Percentiles rank a stretch among this genome's conserved stretches.
Conservation (phyloP, 2,329 filamentous ascomycete species). For the Emergomyces orientalis region DNA sequence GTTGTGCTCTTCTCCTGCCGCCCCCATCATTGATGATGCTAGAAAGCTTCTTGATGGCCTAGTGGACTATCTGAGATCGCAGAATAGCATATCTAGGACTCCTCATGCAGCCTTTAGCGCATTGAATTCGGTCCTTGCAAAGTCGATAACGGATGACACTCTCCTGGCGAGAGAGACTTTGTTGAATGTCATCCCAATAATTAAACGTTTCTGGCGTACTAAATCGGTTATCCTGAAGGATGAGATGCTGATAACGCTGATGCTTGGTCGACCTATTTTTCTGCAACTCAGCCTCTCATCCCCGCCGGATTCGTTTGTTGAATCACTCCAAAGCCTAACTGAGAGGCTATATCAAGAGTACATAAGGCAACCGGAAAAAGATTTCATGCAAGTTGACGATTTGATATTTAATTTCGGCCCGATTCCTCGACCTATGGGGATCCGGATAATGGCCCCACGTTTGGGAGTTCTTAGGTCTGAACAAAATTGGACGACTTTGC, state of each 20-base stretch:
- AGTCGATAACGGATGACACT: conserved; percentile 59
- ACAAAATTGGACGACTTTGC: conserved; percentile 33
- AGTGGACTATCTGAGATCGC: conserved; percentile 53
- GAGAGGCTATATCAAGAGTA: conserved; percentile 74
- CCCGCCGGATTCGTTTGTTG: conserved; percentile 32
- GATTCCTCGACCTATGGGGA: conserved; percentile 27
- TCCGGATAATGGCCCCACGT: conserved; percentile 29
- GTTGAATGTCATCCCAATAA: conserved; percentile 56
- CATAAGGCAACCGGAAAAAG: conserved; percentile 56
- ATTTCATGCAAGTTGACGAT: conserved; percentile 70
- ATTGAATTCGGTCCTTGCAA: conserved; percentile 61
- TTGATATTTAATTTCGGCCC: conserved; percentile 46
- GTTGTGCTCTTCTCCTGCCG: conserved; percentile 57
- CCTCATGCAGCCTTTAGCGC: conserved; percentile 66
- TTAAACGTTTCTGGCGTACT: conserved; percentile 69
- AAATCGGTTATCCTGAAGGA: conserved; percentile 60
- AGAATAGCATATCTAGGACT: conserved; percentile 51
- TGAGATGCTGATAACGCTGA: conserved; percentile 65
- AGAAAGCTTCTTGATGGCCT: conserved; percentile 49
- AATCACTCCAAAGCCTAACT: conserved; percentile 53
- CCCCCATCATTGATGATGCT: conserved; percentile 52
- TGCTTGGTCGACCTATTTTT: conserved; percentile 55
- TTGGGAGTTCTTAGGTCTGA: conserved; percentile 29
- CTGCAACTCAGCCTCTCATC: conserved; percentile 30
- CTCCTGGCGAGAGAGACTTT: conserved; percentile 52